phyloP scores from a whole-genome alignment of 352 stramenopile species.

The Achlya hypogyna region DNA sequence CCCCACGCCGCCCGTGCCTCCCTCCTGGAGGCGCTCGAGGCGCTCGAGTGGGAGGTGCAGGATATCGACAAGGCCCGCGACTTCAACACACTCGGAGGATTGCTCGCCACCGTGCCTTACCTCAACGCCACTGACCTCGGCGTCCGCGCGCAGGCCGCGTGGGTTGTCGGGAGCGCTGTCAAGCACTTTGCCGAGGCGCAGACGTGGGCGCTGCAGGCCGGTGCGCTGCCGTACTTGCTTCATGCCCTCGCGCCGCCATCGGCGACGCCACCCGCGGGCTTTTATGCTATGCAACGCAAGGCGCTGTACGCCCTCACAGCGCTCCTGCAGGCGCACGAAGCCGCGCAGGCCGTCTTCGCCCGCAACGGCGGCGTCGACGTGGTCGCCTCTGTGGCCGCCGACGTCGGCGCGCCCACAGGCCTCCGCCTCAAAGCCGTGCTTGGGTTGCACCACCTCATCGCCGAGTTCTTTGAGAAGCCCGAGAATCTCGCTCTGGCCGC shows the following conservation, averaged over 20 bases:
- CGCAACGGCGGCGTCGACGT: conserved; percentile 33
- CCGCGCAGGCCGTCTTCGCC: conserved; percentile 55
- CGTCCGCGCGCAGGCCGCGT: conserved; percentile 48
- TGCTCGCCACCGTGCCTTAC: conserved; percentile 55
- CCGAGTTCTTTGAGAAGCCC: too few relatives aligned
- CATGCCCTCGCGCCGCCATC: conserved; percentile 30
- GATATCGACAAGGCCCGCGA: conserved; percentile 82
- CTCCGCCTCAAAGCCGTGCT: conserved; percentile 71
- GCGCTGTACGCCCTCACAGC: conserved; percentile 68
- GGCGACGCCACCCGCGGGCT: conserved; percentile 8
- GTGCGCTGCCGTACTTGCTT: conserved; percentile 57
- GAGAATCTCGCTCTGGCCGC: neutral
- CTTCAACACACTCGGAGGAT: conserved; percentile 81
- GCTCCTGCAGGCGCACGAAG: conserved; percentile 53
- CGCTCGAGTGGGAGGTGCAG: conserved; percentile 81
- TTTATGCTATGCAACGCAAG: conserved; percentile 79
- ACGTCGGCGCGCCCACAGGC: conserved; percentile 27
- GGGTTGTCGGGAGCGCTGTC: conserved; percentile 61
- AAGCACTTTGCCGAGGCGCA: conserved; percentile 82
- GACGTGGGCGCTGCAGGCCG: conserved; percentile 67
- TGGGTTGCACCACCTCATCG: conserved; percentile 59
- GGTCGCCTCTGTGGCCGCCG: conserved; percentile 37
- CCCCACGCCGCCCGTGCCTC: conserved; percentile 32
- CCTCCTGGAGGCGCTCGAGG: conserved; percentile 32
- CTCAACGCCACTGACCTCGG: conserved; percentile 60